phyloP scores from a whole-genome alignment of 2,329 filamentous ascomycete genomes.

The Corinectria fuckeliana region DNA sequence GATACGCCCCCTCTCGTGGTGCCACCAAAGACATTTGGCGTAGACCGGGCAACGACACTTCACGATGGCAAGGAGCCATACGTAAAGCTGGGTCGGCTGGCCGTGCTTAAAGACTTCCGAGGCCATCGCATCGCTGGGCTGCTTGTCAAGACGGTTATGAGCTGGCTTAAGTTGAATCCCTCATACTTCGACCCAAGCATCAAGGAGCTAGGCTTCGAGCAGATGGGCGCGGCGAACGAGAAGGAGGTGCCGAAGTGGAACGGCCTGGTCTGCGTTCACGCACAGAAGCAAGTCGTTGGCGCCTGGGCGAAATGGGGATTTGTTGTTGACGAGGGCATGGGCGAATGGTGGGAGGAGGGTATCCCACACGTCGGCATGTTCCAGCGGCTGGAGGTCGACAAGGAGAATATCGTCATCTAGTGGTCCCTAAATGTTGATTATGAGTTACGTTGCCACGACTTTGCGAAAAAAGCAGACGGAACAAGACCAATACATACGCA shows the following conservation, averaged over 20 bases:
- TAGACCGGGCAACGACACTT: conserved; percentile 56
- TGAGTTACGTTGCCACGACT: conserved; percentile 7
- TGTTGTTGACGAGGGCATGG: conserved; percentile 72
- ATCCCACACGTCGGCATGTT: conserved; percentile 90
- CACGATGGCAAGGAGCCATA: conserved; percentile 75
- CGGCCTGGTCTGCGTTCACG: conserved; percentile 80
- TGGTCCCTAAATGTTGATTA: background rate
- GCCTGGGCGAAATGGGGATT: conserved; percentile 80
- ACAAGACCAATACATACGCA: background rate
- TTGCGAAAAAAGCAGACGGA: background rate
- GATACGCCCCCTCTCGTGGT: background rate
- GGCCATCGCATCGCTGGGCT: conserved; percentile 68
- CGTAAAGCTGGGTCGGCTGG: conserved; percentile 81
- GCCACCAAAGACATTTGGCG: conserved; percentile 28
- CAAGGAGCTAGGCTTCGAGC: conserved; percentile 51
- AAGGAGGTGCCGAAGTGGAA: conserved; percentile 66
- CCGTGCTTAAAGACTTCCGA: conserved; percentile 70
- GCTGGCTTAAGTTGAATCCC: conserved; percentile 71
- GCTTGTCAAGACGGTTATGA: conserved; percentile 70
- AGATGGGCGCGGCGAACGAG: conserved; percentile 47
- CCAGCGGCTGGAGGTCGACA: conserved; percentile 49
- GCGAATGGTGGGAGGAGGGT: conserved; percentile 82
- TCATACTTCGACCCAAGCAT: conserved; percentile 60
- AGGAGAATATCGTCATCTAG: conserved; percentile 38
- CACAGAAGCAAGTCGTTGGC: conserved; percentile 69